phyloP scores from a whole-genome alignment of 257 asterid species.

The Solanum paucissectum region DNA sequence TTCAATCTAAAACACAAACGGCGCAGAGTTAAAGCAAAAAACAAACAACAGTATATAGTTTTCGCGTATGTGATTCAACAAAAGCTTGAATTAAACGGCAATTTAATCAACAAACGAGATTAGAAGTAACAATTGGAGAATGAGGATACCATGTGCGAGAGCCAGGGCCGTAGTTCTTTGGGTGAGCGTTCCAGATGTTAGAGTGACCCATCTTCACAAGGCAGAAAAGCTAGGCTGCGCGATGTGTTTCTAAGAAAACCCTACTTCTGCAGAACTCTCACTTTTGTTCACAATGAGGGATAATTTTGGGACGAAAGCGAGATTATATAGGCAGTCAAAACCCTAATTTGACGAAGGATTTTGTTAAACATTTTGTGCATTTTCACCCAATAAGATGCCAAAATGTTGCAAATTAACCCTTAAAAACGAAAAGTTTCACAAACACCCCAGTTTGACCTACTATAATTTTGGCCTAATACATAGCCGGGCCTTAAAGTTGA shows the following conservation, averaged over 20 bases:
- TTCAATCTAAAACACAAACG: background rate
- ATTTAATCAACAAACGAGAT: background rate
- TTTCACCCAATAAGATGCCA: background rate
- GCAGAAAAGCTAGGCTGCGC: background rate
- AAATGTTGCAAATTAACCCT: background rate
- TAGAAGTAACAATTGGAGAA: background rate
- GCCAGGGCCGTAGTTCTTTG: slow-evolving; percentile 55
- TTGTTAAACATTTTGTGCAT: background rate
- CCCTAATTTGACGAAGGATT: background rate
- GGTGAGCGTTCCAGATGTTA: slow-evolving; percentile 49
- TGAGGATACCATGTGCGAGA: slow-evolving; percentile 43
- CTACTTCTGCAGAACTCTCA: background rate
- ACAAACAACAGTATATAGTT: background rate
- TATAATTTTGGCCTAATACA: background rate
- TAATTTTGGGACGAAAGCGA: background rate
- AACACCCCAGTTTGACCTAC: background rate
- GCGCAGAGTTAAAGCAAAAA: background rate
- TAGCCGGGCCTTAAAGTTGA: background rate
- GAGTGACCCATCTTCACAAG: slow-evolving; percentile 41
- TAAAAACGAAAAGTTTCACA: background rate
- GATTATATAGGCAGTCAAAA: background rate
- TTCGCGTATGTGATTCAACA: background rate
- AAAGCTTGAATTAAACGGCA: background rate
- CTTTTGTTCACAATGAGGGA: background rate
- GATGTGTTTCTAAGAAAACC: background rate